Base-by-base conservation (phyloP, 2,329 filamentous ascomycete genomes). In the Verticillium longisporum region DNA sequence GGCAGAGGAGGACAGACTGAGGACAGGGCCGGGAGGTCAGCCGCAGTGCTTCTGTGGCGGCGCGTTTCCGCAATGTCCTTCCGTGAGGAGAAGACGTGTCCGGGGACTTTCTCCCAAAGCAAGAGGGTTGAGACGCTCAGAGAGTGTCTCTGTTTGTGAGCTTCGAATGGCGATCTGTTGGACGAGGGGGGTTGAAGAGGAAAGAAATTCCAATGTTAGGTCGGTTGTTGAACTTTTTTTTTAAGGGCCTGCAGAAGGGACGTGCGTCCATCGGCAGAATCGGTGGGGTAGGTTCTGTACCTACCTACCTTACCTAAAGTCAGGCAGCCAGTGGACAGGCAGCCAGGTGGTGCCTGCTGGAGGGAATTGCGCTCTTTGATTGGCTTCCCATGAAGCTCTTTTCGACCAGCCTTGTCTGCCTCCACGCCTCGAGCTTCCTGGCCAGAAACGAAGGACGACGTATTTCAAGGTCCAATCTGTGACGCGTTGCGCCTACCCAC, bases 81-180 rank as follows among this genome's bases (percentile, higher is more conserved):
- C 71, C 66, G 61, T 67, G 73, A 72, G 69, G 65, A 68, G 26
- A 70, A 68, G 73, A 83, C 84, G 79, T 88, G 93, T 97, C 94
- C 94, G 94, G 94, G 94, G 94, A 98, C 94, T 98, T 98, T 98
- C 94, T 97, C 94, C 94, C 92, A 95, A 97, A 97, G 93, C 70
- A 73, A 66, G 71, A 73, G 73, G 77, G 67, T 75, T 70, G 69
- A 69, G 66, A 70, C 72, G 70, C 70, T 70, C 68, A 67, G 74
- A 71, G 69, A 75, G 69, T 70, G 72, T 85, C 82, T 90, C 91
- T 89, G 91, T 96, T 80, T 89, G 91, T 92, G 79, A 92, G 93
- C 94, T 97, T 97, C 89, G 92, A 96, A 96, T 88, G 89, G 93
- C 94, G 94, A 97, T 97, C 92, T 92, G 92, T 97, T 87, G 92